Conservation (phyloP, 2,329 filamentous ascomycete genomes). For the Fusarium burgessii region DNA sequence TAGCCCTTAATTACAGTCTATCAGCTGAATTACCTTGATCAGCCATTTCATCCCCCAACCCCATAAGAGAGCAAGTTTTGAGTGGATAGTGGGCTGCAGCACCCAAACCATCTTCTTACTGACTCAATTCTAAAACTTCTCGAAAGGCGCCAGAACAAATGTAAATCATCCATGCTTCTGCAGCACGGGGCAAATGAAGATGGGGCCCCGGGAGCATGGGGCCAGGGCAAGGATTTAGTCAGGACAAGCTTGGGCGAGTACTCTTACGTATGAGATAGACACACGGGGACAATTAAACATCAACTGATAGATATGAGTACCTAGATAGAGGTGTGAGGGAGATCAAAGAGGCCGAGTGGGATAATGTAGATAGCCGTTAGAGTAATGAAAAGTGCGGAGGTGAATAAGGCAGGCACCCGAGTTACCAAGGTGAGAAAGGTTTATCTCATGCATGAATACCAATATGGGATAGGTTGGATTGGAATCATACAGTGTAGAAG, state of each 20-base stretch:
- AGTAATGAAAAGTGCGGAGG: conserved; percentile 1
- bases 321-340: neutral
- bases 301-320: neutral
- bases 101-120: neutral
- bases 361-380: neutral
- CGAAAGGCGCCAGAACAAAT: conserved; percentile 47
- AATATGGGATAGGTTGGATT: conserved; percentile 1
- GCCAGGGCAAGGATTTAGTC: conserved; percentile 25
- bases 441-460: conserved; percentile 12
- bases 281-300: conserved; percentile 14
- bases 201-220: conserved; percentile 39
- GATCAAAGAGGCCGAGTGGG: conserved; percentile 10
- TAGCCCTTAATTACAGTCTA: conserved; percentile 17
- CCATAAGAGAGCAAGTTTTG: conserved; percentile 15
- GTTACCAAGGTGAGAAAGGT: neutral
- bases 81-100: conserved; percentile 10
- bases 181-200: conserved; percentile 43
- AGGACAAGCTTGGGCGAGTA: conserved; percentile 15
- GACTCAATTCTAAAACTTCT: conserved; percentile 39
- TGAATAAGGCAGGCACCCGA: neutral
- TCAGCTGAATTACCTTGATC: neutral
- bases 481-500: conserved; percentile 10
- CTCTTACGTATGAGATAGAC: conserved; percentile 22
- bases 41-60: conserved; percentile 11
- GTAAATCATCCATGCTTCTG: conserved; percentile 38